Percentiles rank a stretch among this genome's conserved stretches.
phyloP scores from a whole-genome alignment of 192 early-diverging fungal genomes.

The Haplosporangium gracile region DNA sequence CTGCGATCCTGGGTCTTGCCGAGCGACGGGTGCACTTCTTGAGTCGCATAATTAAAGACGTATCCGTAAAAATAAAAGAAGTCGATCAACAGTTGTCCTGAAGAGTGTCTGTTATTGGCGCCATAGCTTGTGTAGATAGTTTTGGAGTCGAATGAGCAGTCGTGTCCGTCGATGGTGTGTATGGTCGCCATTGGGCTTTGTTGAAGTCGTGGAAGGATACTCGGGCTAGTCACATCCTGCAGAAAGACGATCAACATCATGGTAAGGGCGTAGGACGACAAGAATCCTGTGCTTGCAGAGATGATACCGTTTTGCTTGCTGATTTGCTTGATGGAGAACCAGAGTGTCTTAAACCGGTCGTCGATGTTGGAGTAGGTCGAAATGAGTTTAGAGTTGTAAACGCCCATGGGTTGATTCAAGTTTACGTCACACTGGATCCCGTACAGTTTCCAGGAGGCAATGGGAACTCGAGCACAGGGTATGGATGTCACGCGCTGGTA shows the following conservation, averaged over 20 bases:
- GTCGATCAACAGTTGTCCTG: background rate
- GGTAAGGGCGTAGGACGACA: slow-evolving; percentile 12
- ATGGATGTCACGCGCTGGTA: background rate
- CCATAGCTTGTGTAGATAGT: no score
- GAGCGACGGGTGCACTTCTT: background rate
- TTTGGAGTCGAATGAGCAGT: slow-evolving; percentile 5
- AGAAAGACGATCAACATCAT: slow-evolving; percentile 21
- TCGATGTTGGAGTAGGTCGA: slow-evolving; percentile 12
- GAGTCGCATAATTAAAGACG: background rate
- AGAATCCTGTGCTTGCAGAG: background rate
- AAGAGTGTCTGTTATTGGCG: background rate
- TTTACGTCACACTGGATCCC: slow-evolving; percentile 1
- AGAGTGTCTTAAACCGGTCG: background rate
- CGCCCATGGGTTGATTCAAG: background rate
- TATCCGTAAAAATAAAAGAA: background rate
- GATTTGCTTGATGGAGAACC: slow-evolving; percentile 6
- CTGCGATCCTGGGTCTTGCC: background rate
- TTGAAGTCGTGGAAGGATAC: slow-evolving; percentile 12
- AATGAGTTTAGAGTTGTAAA: slow-evolving; percentile 17
- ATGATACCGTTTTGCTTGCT: slow-evolving; percentile 2
- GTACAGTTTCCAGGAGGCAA: background rate
- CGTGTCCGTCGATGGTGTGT: background rate
- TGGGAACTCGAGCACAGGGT: background rate
- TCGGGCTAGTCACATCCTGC: background rate
- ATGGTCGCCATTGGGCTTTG: background rate